Base-by-base conservation (phyloP, 306 rosid genomes). In the Chamaecrista fasciculata region DNA sequence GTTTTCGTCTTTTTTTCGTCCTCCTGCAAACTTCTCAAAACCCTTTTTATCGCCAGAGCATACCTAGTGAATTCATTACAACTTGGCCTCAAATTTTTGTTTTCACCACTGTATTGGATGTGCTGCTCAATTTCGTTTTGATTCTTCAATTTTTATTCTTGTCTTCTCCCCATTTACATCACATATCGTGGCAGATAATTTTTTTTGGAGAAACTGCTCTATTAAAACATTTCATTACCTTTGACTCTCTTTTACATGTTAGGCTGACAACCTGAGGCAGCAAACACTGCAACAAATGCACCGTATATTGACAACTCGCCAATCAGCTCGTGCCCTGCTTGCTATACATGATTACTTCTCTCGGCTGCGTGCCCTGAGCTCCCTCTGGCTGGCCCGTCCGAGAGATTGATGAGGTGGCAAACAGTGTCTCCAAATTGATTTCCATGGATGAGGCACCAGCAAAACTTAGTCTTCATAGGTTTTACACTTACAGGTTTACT, bases 181-280 rank as follows among this genome's bases (percentile, higher is more conserved):
- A 9, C 69, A 72, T 72, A 61, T 62, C 20, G 10, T 36, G 50
- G 36, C 8, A 65, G 1, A 56, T 65, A 43, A 5, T 51, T 62
- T n/a, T n/a, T n/a, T n/a, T n/a, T n/a, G n/a, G 42, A 40, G 15
- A 59, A 51, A 61, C 36, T 23, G 48, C 34, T 26, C 48, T 25
- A 33, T 44, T 12, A 18, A 8, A 57, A 3, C 3, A 37, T 57
- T 57, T 57, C 36, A 44, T 19, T 29, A 42, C 25, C 23, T 36
- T 36, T 26, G 8, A 16, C 23, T 36, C 51, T 6, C 12, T 62
- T 48, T 14, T 64, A 18, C 64, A 23, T 63, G 71, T 25, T 43
- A 94, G 99, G 99, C 99, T 44, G 99, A 94, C 79, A 91, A 94
- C 78, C 83, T 94, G 63, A 90, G 99, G 79, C 97, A 91, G 83